Conservation (phyloP, 768 basidiomycete species). For the Trametes maxima region DNA sequence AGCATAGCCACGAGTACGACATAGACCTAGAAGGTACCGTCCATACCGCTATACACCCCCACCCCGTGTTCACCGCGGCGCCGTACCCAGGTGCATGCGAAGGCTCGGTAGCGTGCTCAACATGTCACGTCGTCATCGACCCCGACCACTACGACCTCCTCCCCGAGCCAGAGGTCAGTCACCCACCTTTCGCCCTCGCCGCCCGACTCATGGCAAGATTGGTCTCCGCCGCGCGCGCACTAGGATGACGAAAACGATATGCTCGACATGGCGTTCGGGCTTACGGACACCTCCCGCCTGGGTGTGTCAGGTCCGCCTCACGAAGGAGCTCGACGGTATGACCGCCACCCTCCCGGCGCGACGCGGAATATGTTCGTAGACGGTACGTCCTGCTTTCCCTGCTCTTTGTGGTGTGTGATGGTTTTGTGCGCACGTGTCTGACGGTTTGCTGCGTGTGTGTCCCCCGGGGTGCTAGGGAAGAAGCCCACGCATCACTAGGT, state of each 20-base stretch:
- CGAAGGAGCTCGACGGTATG: slow-evolving; percentile 82
- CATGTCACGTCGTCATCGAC: slow-evolving; percentile 90
- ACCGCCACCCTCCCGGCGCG: slow-evolving; percentile 85
- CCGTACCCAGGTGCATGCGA: slow-evolving; percentile 83
- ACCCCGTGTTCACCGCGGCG: neutral
- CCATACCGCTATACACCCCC: neutral
- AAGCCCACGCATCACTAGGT: slow-evolving; percentile 51
- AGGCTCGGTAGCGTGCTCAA: slow-evolving; percentile 95
- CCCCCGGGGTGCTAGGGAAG: slow-evolving; percentile 43
- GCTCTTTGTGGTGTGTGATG: neutral
- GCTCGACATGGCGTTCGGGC: slow-evolving; percentile 97
- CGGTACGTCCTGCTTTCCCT: slow-evolving; percentile 48
- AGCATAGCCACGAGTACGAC: slow-evolving; percentile 94
- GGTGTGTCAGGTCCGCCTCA: slow-evolving; percentile 81
- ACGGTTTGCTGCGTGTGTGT: too few species aligned
- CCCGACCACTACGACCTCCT: slow-evolving; percentile 82
- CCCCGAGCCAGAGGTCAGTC: slow-evolving; percentile 69
- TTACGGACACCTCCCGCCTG: slow-evolving; percentile 88
- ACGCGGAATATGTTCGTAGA: slow-evolving; percentile 98
- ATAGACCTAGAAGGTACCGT: slow-evolving; percentile 91
- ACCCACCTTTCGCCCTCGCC: neutral
- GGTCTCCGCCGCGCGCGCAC: neutral
- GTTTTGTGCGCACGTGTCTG: neutral
- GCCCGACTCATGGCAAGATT: neutral
- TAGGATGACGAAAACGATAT: slow-evolving; percentile 97